Percentiles rank a stretch among this genome's conserved stretches.
Evolutionary conservation across 2,329 filamentous ascomycete species (phyloP).

Genomic region (Aspergillus fischeri): DNA sequence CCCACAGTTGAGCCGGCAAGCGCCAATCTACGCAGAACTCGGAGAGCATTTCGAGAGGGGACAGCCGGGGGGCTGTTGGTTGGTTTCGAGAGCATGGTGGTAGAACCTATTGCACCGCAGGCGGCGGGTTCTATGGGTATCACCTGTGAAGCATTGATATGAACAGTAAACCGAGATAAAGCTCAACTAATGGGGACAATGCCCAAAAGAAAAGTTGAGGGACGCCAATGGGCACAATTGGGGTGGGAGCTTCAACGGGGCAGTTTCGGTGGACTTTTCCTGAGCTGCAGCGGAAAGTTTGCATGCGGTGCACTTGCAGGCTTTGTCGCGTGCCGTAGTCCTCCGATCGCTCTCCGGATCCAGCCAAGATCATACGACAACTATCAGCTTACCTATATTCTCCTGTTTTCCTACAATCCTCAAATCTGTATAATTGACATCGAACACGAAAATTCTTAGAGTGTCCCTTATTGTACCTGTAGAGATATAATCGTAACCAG

Average conservation of each 20-base stretch:
- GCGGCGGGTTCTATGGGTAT: slow-evolving; percentile 17
- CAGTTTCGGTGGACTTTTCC: slow-evolving; percentile 4
- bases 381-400: neutral
- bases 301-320: slow-evolving; percentile 9
- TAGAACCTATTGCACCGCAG: slow-evolving; percentile 20
- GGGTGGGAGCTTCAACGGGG: neutral
- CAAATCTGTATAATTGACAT: neutral
- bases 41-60: slow-evolving; percentile 43
- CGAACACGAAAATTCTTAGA: neutral
- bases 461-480: too few relatives aligned
- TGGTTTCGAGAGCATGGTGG: slow-evolving; percentile 31
- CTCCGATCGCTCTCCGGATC: slow-evolving; percentile 5
- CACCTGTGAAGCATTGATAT: slow-evolving; percentile 12
- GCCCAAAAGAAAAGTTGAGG: neutral
- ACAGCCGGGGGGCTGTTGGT: slow-evolving; percentile 28
- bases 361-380: slow-evolving; percentile 5
- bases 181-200: neutral
- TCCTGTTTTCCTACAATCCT: too few relatives aligned
- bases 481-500: too few relatives aligned
- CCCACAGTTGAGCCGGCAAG: slow-evolving; percentile 37
- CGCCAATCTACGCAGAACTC: slow-evolving; percentile 34
- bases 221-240: slow-evolving; percentile 2
- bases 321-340: slow-evolving; percentile 10
- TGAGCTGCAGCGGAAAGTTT: slow-evolving; percentile 13
- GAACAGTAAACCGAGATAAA: neutral